Conservation (phyloP, 1,139 yeast genomes). For the Diutina neorugosa region DNA sequence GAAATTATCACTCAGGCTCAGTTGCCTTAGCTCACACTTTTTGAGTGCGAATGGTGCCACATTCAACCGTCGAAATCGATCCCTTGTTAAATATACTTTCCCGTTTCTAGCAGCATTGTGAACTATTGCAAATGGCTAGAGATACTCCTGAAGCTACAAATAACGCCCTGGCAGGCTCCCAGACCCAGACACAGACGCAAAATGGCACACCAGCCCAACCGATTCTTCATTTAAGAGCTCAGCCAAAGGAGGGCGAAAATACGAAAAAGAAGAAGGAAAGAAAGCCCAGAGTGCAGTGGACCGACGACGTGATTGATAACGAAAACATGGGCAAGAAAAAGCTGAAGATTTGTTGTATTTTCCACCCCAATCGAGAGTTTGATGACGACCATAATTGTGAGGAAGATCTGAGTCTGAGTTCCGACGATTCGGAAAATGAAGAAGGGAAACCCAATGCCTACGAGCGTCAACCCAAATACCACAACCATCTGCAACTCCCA, state of each 20-base stretch:
- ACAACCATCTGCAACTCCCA: constrained; percentile 13
- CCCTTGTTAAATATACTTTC: background rate
- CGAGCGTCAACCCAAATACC: constrained; percentile 60
- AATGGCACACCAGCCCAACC: background rate
- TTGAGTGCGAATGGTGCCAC: too few relatives aligned
- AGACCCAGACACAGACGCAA: background rate
- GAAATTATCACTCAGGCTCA: too few relatives aligned
- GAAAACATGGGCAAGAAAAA: constrained; percentile 81
- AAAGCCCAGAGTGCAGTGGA: constrained; percentile 59
- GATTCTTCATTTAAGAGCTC: background rate
- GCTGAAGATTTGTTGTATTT: constrained; percentile 90
- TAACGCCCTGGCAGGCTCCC: background rate
- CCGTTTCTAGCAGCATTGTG: background rate
- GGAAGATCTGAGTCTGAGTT: constrained; percentile 11
- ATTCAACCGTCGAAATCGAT: background rate
- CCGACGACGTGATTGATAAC: constrained; percentile 77
- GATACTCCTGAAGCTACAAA: background rate
- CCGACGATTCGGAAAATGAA: constrained; percentile 17
- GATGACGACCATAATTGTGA: constrained; percentile 18
- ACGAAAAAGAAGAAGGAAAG: background rate
- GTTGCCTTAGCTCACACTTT: too few relatives aligned
- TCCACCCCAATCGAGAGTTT: constrained; percentile 70
- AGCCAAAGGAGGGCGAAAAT: background rate
- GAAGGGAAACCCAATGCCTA: constrained; percentile 53
- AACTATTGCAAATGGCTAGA: background rate